phyloP scores from a whole-genome alignment of 225 moss, liverwort and hornwort genomes.

The Lunularia cruciata region DNA sequence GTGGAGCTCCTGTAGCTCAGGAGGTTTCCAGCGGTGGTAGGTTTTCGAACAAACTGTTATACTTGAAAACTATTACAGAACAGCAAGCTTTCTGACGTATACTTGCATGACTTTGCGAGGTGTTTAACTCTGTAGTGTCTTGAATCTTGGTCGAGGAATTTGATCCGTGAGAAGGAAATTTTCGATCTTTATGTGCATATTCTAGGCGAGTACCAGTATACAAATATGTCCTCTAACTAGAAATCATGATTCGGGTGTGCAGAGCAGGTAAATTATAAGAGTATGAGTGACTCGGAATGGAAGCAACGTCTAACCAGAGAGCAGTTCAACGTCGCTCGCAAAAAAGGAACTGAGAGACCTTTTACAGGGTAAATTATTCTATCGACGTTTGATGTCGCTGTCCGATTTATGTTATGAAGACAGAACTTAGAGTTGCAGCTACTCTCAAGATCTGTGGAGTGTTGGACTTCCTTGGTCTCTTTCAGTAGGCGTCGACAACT shows the following conservation, averaged over 20 bases:
- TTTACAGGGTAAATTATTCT: conserved; percentile 69
- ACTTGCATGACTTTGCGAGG: no score
- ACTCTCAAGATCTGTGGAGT: background rate
- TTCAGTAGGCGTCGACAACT: background rate
- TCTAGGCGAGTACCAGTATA: no score
- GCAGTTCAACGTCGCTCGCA: conserved; percentile 77
- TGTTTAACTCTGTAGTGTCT: no score
- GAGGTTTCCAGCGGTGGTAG: conserved; percentile 23
- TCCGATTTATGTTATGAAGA: no score
- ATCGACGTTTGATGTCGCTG: no score
- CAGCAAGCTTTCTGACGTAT: no score
- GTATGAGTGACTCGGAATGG: conserved; percentile 73
- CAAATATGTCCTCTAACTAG: background rate
- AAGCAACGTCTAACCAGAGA: conserved; percentile 71
- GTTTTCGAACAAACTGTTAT: background rate
- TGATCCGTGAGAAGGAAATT: no score
- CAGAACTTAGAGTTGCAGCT: background rate
- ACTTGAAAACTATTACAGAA: background rate
- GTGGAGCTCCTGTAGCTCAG: conserved; percentile 3
- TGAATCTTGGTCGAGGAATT: no score
- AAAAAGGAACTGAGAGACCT: conserved; percentile 92
- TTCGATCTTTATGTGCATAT: no score
- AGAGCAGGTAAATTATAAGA: conserved; percentile 53
- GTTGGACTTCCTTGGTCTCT: background rate
- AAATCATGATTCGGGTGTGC: background rate